phyloP scores from a whole-genome alignment of 495 filamentous ascomycete genomes.

The Xylaria cubensis region DNA sequence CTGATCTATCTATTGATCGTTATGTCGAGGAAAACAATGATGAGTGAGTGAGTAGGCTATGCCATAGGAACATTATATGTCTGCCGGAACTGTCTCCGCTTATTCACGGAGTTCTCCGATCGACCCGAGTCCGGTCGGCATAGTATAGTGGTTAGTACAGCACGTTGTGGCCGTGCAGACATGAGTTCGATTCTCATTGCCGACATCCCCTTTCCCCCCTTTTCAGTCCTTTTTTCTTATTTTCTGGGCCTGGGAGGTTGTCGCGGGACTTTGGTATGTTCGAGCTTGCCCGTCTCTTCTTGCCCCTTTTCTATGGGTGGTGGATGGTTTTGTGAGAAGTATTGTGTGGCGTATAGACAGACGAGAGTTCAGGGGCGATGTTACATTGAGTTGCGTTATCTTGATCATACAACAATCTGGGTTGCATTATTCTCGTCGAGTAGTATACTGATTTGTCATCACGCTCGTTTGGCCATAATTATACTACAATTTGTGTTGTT shows the following conservation, averaged over 20 bases:
- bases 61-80: neutral
- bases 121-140: neutral
- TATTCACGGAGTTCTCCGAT: neutral
- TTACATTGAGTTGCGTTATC: no score
- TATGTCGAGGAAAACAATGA: no score
- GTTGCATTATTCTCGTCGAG: neutral
- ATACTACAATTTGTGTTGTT: neutral
- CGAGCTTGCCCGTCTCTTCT: neutral
- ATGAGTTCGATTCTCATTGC: conserved; percentile 17
- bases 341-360: no score
- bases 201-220: neutral
- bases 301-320: neutral
- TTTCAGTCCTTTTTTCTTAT: neutral
- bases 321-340: neutral
- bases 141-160: conserved; percentile 20
- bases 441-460: neutral
- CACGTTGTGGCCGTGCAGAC: conserved; percentile 20
- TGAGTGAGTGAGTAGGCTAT: neutral
- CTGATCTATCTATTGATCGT: no score
- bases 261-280: neutral
- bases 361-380: no score
- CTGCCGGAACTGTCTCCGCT: neutral
- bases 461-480: neutral
- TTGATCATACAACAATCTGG: neutral
- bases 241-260: neutral